Evolutionary conservation across 2,329 filamentous ascomycete genomes (phyloP).

Genomic region (Periconia sp.): DNA sequence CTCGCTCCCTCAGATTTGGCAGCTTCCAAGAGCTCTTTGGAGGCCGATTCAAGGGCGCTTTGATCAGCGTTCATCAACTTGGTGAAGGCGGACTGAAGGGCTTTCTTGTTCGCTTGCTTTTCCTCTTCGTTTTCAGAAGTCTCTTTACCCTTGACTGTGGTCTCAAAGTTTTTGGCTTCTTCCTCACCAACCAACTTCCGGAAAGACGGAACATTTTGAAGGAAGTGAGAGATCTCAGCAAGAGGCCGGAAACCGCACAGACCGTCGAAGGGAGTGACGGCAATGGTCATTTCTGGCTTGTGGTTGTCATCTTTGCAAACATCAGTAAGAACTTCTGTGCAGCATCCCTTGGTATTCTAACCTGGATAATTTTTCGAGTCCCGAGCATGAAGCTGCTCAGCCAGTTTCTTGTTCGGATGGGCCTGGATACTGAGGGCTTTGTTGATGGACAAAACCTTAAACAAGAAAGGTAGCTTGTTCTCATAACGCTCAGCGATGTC

Average conservation of each 20-base stretch:
- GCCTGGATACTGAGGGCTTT: constrained; percentile 98
- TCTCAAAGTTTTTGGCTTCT: constrained; percentile 48
- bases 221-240: constrained; percentile 82
- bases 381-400: constrained; percentile 80
- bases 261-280: constrained; percentile 93
- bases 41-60: constrained; percentile 64
- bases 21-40: constrained; percentile 69
- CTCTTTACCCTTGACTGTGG: constrained; percentile 55
- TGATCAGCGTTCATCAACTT: constrained; percentile 77
- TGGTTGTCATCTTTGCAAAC: constrained; percentile 76
- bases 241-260: constrained; percentile 93
- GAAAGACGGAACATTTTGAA: constrained; percentile 62
- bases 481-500: constrained; percentile 75
- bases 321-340: too few relatives aligned
- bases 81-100: constrained; percentile 73
- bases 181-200: constrained; percentile 52
- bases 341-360: constrained; percentile 22
- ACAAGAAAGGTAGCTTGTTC: constrained; percentile 86
- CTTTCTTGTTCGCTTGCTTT: constrained; percentile 68
- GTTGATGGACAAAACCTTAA: constrained; percentile 95
- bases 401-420: constrained; percentile 92
- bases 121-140: constrained; percentile 50
- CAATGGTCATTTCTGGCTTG: constrained; percentile 99
- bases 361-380: constrained; percentile 91
- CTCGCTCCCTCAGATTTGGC: constrained; percentile 67